Base-by-base conservation (phyloP, 805 yeast species). In the Saccharomyces jurei region DNA sequence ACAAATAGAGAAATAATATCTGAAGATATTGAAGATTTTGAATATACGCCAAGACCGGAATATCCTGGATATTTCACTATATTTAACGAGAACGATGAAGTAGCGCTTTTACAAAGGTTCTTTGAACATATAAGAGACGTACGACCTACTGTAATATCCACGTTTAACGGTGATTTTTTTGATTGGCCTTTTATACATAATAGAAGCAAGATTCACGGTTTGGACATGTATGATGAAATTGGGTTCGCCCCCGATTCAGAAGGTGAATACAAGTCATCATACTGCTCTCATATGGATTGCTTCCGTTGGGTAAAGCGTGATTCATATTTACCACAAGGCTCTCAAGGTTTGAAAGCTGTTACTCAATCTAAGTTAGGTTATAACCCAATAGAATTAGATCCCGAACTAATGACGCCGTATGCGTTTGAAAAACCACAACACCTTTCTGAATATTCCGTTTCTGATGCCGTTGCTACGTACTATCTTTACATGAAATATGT, bases 121-220 rank as follows among this genome's bases (percentile, higher is more conserved):
- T 95, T 89, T 68, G 96, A 88, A 61, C 99, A 94, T 67, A 81
- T 94, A 26, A 75, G 90, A 58, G 98, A 94, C 47, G 87, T 79
- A 2, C 78, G 81, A 60, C 99, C 99, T 1, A 92, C 98, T 0
- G 96, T 94, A n/a, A 94, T 95, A 53, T 96, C 97, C 1, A 94
- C 99, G 0, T 94, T 89, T 64, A 94, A 94, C 72, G 99, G 99
- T 77, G 99, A 94, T 68, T 92, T 91, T 66, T 94, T 94, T 72
- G 99, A 94, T 76, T 94, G 99, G 98, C 99, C 99, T 1, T 94
- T 90, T 68, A 92, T 94, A 2, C 98, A 91, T 61, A 85, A 87
- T 13, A 77, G 99, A 66, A 85, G 97, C 2, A 74, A 83, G 25
- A 81, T 81, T 56, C 95, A 94, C 68, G 97, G 88, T 14, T 69